Percentiles rank a stretch among this genome's conserved stretches.
Conservation (phyloP, 2,329 filamentous ascomycete species). For the Fusarium ramigenum region DNA sequence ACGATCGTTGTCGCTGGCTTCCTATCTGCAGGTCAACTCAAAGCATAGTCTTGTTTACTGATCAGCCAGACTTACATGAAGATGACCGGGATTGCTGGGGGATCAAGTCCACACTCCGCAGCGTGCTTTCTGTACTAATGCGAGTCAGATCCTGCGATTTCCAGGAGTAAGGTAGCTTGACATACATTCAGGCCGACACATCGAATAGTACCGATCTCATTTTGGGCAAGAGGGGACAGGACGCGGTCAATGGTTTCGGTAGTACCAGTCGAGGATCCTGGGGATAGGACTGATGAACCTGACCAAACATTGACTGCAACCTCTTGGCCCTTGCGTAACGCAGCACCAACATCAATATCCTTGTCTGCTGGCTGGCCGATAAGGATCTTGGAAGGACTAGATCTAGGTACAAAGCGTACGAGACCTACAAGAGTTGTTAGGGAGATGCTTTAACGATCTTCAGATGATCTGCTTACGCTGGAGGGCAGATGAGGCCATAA, state of each 20-base stretch:
- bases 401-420: constrained; percentile 66
- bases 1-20: constrained; percentile 65
- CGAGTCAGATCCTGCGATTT: neutral
- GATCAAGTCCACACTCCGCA: constrained; percentile 60
- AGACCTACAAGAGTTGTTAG: constrained; percentile 54
- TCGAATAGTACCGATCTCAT: constrained; percentile 62
- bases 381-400: constrained; percentile 57
- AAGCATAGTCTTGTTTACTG: neutral
- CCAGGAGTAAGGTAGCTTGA: neutral
- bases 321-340: constrained; percentile 64
- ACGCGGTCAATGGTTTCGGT: constrained; percentile 57
- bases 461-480: constrained; percentile 27
- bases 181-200: constrained; percentile 66
- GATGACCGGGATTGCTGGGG: constrained; percentile 64
- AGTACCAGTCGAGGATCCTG: constrained; percentile 61
- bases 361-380: constrained; percentile 65
- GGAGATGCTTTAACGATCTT: neutral
- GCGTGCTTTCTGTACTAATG: constrained; percentile 49
- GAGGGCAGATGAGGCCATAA: constrained; percentile 36
- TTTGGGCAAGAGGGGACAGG: constrained; percentile 54
- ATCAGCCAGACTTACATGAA: constrained; percentile 55
- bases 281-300: constrained; percentile 64
- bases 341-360: constrained; percentile 65
- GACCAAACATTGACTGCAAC: constrained; percentile 66
- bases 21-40: constrained; percentile 15